Evolutionary conservation across 1,139 yeast species (phyloP).

Genomic region (Magnusiomyces fungicola): DNA sequence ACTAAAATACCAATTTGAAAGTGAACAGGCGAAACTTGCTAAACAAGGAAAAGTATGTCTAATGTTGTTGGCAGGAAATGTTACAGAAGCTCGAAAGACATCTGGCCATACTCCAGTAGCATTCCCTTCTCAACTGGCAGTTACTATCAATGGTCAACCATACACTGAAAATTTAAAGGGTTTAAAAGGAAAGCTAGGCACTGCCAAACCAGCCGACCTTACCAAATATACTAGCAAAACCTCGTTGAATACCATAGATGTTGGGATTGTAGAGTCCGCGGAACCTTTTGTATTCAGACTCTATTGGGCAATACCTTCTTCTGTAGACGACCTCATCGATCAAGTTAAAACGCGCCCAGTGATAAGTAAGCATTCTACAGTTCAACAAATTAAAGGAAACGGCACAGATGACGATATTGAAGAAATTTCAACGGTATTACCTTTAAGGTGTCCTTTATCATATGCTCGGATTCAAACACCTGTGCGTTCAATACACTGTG

Average conservation of each 20-base stretch:
- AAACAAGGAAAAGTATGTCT: background rate
- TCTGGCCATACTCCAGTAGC: background rate
- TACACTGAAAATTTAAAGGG: constrained; percentile 22
- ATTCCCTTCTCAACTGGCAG: background rate
- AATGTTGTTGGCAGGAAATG: constrained; percentile 5
- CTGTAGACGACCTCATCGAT: constrained; percentile 24
- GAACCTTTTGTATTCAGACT: constrained; percentile 24
- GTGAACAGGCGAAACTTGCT: background rate
- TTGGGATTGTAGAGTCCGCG: constrained; percentile 20
- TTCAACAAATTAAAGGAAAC: constrained; percentile 22
- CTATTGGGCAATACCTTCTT: constrained; percentile 22
- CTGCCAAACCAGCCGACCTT: constrained; percentile 35
- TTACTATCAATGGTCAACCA: constrained; percentile 33
- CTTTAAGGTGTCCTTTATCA: constrained; percentile 36
- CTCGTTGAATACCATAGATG: constrained; percentile 22
- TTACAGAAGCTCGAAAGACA: background rate
- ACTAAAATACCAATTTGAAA: background rate
- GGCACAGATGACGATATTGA: constrained; percentile 36
- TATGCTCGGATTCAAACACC: constrained; percentile 34
- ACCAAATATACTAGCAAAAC: constrained; percentile 21
- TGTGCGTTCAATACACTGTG: constrained; percentile 33
- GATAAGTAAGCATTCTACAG: constrained; percentile 27
- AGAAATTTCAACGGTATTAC: constrained; percentile 31
- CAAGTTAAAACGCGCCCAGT: constrained; percentile 25
- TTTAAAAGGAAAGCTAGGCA: constrained; percentile 34